Evolutionary conservation across 306 rosid genomes (phyloP), one percentile per base, ranked within the genome.

Genomic region (Vigna hirtella): DNA sequence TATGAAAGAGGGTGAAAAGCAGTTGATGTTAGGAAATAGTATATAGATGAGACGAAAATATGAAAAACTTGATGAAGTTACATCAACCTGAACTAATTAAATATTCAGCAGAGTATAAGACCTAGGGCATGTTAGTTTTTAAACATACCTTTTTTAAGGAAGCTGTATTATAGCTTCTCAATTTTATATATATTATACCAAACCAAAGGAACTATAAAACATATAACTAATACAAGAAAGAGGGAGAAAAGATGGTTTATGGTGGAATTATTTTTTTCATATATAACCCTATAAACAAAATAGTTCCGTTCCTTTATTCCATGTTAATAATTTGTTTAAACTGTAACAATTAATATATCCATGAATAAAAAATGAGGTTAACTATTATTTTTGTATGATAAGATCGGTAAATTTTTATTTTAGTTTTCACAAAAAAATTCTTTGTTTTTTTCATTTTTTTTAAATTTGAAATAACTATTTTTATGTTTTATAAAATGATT

Each of bases 71-170:
- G 28, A 34, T 32, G 72, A 7, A 76, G 52, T 51, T 36, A 2
- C 30, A 51, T 76, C 55, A 50, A 51, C 26, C 38, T 76, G 43
- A 51, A 43, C 68, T 45, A 32, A 51, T 64, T 76, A 20, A 63
- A 63, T 76, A 63, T 34, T 75, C 40, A 48, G 51, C 12, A 22
- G 38, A 48, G 14, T 24, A 38, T 73, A 73, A 30, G 45, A 63
- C 36, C 47, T 40, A 49, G 47, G 36, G 18, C 47, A 63, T 38
- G 7, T 38, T 59, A 48, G 10, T 12, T 17, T 47, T 12, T 30
- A 57, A 63, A 9, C 26, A 30, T 62, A 18, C 16, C 11, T 40
- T 20, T 22, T 45, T 14, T 47, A 12, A 20, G 24, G 45, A 74
- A 28, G 14, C 0, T 17, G 40, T 30, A 30, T 17, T 62, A 28